Evolutionary conservation across 2,329 filamentous ascomycete species (phyloP).

Genomic region (Leptographium lundbergii): DNA sequence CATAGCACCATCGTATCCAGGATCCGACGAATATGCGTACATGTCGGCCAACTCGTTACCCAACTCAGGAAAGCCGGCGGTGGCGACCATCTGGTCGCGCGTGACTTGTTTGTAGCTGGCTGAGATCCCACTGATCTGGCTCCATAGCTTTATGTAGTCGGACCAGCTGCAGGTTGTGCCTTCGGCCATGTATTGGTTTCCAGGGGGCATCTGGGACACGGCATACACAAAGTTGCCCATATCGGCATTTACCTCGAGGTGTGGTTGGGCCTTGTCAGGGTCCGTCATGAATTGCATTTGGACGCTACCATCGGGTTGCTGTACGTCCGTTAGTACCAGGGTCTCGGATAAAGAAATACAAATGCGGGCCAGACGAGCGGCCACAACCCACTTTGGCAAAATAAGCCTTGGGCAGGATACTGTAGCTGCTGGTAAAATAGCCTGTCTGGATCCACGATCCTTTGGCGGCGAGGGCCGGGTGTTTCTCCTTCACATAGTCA

Average conservation of each 20-base stretch:
- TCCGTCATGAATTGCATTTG: conserved; percentile 34
- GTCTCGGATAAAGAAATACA: background rate
- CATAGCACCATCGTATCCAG: conserved; percentile 36
- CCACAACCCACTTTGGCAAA: conserved; percentile 29
- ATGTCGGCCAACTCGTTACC: conserved; percentile 32
- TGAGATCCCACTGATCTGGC: conserved; percentile 20
- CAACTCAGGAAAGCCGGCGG: conserved; percentile 24
- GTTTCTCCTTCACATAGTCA: conserved; percentile 26
- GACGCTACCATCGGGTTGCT: conserved; percentile 28
- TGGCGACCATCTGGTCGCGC: conserved; percentile 26
- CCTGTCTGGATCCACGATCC: conserved; percentile 39
- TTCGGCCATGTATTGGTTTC: conserved; percentile 34
- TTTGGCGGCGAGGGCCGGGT: conserved; percentile 32
- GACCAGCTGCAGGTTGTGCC: conserved; percentile 32
- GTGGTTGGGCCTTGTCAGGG: conserved; percentile 25
- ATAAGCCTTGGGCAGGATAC: conserved; percentile 31
- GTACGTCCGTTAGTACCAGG: background rate
- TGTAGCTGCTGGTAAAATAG: conserved; percentile 34
- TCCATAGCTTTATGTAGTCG: conserved; percentile 31
- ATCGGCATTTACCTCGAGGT: conserved; percentile 33
- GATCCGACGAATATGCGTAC: conserved; percentile 32
- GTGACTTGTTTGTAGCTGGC: conserved; percentile 27
- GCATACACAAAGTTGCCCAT: conserved; percentile 35
- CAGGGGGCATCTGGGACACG: conserved; percentile 34
- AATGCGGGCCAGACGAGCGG: background rate